phyloP scores from a whole-genome alignment of 1,139 yeast genomes.

The Kodamaea sp. region DNA sequence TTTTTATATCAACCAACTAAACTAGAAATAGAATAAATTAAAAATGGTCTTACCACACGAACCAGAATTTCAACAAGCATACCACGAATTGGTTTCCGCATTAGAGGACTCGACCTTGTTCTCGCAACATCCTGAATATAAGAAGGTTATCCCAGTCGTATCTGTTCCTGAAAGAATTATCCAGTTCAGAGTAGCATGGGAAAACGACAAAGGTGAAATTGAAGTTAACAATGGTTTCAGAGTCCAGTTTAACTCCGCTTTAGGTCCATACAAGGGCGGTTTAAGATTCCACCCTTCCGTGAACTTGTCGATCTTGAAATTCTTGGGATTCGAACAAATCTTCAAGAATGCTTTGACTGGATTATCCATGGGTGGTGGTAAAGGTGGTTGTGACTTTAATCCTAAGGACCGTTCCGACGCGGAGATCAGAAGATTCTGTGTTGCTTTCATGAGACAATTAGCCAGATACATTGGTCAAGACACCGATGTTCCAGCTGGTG shows the following conservation, averaged over 20 bases:
- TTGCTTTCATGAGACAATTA: slow-evolving; percentile 92
- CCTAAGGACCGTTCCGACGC: slow-evolving; percentile 91
- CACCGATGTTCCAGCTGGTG: slow-evolving; percentile 98
- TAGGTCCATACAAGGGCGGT: slow-evolving; percentile 99
- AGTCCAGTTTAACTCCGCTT: slow-evolving; percentile 97
- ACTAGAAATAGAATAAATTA: neutral
- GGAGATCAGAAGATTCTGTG: slow-evolving; percentile 97
- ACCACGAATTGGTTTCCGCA: slow-evolving; percentile 87
- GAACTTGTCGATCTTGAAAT: slow-evolving; percentile 90
- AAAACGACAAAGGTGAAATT: slow-evolving; percentile 87
- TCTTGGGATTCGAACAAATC: slow-evolving; percentile 97
- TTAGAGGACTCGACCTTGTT: slow-evolving; percentile 90
- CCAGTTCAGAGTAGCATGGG: slow-evolving; percentile 98
- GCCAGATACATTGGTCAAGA: slow-evolving; percentile 95
- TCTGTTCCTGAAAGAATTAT: slow-evolving; percentile 95
- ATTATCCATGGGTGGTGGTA: slow-evolving; percentile 98
- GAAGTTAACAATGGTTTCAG: slow-evolving; percentile 97
- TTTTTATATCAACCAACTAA: neutral
- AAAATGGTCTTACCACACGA: slow-evolving; percentile 66
- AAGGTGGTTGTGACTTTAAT: slow-evolving; percentile 98
- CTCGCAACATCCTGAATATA: slow-evolving; percentile 84
- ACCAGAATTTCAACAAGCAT: slow-evolving; percentile 99
- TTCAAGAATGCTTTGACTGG: slow-evolving; percentile 98
- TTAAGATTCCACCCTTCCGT: slow-evolving; percentile 97
- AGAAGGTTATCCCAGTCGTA: slow-evolving; percentile 85